A percentile compares a stretch with the other conserved stretches of the same genome.
Conservation (phyloP, 495 filamentous ascomycete genomes). For the Neurospora sp. region DNA sequence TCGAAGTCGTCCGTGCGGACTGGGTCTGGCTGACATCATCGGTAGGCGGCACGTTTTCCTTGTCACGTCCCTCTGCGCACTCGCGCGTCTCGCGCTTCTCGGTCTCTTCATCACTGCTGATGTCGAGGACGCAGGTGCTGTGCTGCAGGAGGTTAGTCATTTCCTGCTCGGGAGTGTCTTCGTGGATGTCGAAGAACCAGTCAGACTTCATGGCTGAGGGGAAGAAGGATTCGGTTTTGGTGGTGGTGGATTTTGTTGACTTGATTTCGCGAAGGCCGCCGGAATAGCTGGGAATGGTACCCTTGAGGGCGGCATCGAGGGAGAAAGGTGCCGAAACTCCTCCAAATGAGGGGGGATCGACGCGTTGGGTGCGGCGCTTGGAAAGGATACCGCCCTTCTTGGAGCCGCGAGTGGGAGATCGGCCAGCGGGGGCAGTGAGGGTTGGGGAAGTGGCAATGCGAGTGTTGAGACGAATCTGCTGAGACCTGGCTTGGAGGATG, state of each 20-base stretch:
- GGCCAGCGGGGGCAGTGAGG: constrained; percentile 48
- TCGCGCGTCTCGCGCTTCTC: constrained; percentile 45
- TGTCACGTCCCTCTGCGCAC: constrained; percentile 52
- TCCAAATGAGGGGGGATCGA: constrained; percentile 46
- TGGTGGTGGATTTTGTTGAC: not conserved
- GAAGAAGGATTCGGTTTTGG: constrained; percentile 9
- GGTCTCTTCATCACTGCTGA: constrained; percentile 59
- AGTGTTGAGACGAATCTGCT: constrained; percentile 32
- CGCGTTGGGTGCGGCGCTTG: constrained; percentile 49
- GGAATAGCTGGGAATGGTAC: constrained; percentile 50
- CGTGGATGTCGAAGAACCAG: constrained; percentile 93
- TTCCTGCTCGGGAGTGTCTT: constrained; percentile 81
- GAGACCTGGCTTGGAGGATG: constrained; percentile 37
- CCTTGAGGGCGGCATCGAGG: constrained; percentile 66
- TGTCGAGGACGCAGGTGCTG: constrained; percentile 75
- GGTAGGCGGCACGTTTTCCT: constrained; percentile 85
- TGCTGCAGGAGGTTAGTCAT: constrained; percentile 88
- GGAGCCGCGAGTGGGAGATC: constrained; percentile 47
- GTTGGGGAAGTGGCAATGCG: constrained; percentile 32
- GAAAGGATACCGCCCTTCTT: constrained; percentile 49
- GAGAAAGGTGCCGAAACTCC: constrained; percentile 52
- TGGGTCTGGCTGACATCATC: constrained; percentile 46
- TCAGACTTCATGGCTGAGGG: constrained; percentile 39
- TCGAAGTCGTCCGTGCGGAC: constrained; percentile 7
- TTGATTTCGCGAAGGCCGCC: constrained; percentile 17